Evolutionary conservation across 2,329 filamentous ascomycete species (phyloP).

Genomic region (Decorospora gaudefroyi): DNA sequence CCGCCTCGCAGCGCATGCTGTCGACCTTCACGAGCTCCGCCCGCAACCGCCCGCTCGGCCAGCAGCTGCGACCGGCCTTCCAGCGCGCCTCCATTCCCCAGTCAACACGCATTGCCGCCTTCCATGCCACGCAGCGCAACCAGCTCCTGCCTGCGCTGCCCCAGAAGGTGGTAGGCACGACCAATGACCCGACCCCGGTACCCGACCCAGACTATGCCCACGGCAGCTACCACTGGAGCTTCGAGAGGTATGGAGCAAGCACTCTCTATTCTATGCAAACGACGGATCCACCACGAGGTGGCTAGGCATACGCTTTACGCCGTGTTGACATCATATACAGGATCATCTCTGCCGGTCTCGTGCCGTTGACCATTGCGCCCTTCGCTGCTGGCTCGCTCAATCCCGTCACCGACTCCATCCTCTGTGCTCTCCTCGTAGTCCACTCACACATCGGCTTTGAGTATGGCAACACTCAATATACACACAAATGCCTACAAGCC

Average conservation of each 20-base stretch:
- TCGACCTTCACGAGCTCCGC: constrained; percentile 49
- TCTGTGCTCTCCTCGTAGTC: constrained; percentile 80
- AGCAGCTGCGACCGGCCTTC: constrained; percentile 48
- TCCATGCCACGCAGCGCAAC: constrained; percentile 80
- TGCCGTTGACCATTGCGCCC: constrained; percentile 86
- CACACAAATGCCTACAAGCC: background rate
- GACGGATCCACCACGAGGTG: too few relatives aligned
- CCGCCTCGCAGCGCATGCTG: constrained; percentile 52
- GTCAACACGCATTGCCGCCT: constrained; percentile 67
- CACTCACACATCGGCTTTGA: constrained; percentile 97
- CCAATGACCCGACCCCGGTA: constrained; percentile 83
- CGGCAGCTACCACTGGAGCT: constrained; percentile 98
- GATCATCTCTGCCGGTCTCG: constrained; percentile 74
- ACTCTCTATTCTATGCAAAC: too few relatives aligned
- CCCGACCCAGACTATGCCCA: constrained; percentile 75
- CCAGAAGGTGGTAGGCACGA: constrained; percentile 79
- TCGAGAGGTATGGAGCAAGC: constrained; percentile 84
- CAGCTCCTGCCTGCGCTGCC: constrained; percentile 81
- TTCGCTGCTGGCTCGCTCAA: constrained; percentile 92
- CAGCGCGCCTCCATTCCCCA: constrained; percentile 49
- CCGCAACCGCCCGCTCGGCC: constrained; percentile 43
- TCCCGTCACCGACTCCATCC: constrained; percentile 81
- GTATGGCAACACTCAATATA: constrained; percentile 50
- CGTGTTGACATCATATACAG: too few relatives aligned
- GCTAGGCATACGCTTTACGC: too few relatives aligned